Evolutionary conservation across 805 yeast species (phyloP), one percentile per base, ranked within the genome.

Genomic region (Saturnispora serradocipensis): DNA sequence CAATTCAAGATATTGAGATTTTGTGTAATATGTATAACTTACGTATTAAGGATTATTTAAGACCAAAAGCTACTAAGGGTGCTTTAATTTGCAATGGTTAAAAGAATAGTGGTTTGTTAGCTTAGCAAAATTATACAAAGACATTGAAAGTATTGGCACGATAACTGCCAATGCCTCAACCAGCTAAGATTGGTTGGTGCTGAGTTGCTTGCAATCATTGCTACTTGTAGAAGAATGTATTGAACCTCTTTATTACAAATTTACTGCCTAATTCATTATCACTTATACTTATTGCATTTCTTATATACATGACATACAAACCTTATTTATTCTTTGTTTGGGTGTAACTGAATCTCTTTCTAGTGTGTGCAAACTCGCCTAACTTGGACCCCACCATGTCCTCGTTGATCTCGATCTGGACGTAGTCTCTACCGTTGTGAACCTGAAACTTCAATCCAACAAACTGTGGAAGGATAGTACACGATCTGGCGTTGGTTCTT

Each of bases 381-480:
- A 93, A 72, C 66, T 91, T 93, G 59, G 83, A 79, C 18, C 99
- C 99, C 54, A 93, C 97, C 99, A 93, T 93, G 60, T 93, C 93
- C 65, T 93, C 97, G 8, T 85, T 80, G 28, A 93, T 78, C 58
- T 84, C 88, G 49, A 93, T 76, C 48, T 88, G 88, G 39, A 89
- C 95, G 64, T 90, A 93, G 59, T 88, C 95, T 64, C 85, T 87
- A 28, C 99, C 99, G 69, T 93, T 93, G 70, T 93, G 99, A 35
- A 93, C 87, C 68, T 93, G 96, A 68, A 93, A 93, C 60, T 82
- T 85, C 52, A 93, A 73, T 4, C 99, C 99, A 34, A 93, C 96
- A 69, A 93, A 91, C 65, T 88, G 95, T 20, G 99, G 99, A 47
- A 93, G 72, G 50, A 93, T 87, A 18, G 98, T 93, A 64, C 98